These are phyloP conservation scores for Phytophthora europaea DNA, from an alignment of 352 stramenopile genomes.

Conservation along the genomic window DNA sequence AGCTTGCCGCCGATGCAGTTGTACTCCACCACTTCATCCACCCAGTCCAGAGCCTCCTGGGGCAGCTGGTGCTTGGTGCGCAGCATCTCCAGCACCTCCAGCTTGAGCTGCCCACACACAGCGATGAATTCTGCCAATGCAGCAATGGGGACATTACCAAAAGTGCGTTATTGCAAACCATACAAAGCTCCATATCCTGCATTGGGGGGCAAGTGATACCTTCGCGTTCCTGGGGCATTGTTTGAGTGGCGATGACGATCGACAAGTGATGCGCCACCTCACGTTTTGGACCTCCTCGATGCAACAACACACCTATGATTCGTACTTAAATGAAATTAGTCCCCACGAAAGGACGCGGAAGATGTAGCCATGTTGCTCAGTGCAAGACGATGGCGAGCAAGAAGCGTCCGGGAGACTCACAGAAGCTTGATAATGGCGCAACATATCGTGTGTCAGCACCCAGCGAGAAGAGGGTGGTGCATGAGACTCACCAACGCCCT, in stretches of 20 bases:
- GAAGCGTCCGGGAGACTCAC: constrained; percentile 26
- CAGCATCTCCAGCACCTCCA: constrained; percentile 79
- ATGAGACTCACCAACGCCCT: constrained; percentile 56
- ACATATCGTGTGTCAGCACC: constrained; percentile 1
- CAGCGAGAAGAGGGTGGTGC: constrained; percentile 45
- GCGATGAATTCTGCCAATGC: constrained; percentile 76
- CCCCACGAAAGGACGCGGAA: constrained; percentile 36
- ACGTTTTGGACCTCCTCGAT: constrained; percentile 25
- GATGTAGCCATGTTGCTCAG: constrained; percentile 26
- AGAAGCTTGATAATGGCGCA: constrained; percentile 13
- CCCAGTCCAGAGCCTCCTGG: constrained; percentile 83
- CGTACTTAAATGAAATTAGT: constrained; percentile 13
- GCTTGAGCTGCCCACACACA: constrained; percentile 78
- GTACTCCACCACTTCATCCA: constrained; percentile 93
- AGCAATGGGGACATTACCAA: neutral
- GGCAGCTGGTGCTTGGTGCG: constrained; percentile 74
- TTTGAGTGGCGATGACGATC: constrained; percentile 21
- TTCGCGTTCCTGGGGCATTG: constrained; percentile 50
- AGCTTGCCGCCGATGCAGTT: constrained; percentile 99
- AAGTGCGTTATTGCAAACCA: constrained; percentile 1
- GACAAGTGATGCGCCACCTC: constrained; percentile 23
- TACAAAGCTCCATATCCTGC: neutral
- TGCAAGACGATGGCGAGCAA: constrained; percentile 32
- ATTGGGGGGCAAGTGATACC: constrained; percentile 23
- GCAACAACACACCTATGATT: constrained; percentile 5